phyloP scores from a whole-genome alignment of 768 basidiomycete genomes.

The Cystofilobasidium macerans region DNA sequence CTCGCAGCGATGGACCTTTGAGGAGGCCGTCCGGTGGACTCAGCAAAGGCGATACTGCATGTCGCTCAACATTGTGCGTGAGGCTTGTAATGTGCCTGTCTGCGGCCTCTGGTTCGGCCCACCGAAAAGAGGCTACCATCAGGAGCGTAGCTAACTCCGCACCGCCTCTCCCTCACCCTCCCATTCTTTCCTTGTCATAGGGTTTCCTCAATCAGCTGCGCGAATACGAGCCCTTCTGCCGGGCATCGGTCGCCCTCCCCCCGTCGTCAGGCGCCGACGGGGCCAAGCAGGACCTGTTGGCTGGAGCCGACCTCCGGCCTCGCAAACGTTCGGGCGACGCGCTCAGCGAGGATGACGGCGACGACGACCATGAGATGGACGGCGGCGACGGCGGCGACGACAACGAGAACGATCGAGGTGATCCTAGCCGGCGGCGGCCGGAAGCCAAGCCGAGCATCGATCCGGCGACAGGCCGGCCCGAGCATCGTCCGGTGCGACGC shows the following conservation, averaged over 20 bases:
- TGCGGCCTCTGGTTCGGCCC: too few relatives aligned
- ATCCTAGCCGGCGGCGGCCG: not conserved
- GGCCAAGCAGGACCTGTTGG: too few relatives aligned
- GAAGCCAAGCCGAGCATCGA: constrained; percentile 7
- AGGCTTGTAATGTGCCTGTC: not conserved
- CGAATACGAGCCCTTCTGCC: constrained; percentile 91
- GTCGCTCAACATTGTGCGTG: constrained; percentile 63
- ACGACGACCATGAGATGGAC: not conserved
- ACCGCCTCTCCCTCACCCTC: not conserved
- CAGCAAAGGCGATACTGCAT: constrained; percentile 89
- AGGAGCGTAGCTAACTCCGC: not conserved
- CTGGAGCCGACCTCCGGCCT: not conserved
- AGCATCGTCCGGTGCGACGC: not conserved
- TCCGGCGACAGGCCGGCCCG: not conserved
- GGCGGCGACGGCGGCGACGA: not conserved
- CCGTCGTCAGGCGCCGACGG: not conserved
- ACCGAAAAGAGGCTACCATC: not conserved
- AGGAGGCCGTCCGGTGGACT: constrained; percentile 76
- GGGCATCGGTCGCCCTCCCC: constrained; percentile 41
- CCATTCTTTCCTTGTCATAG: not conserved
- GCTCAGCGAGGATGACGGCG: constrained; percentile 6
- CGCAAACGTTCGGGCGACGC: constrained; percentile 13
- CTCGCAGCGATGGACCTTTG: constrained; percentile 66
- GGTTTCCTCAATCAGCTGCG: constrained; percentile 78
- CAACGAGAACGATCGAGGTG: not conserved